Evolutionary conservation across 345 rosid genomes (phyloP), one percentile per base, ranked within the genome.

Genomic region (Lenwebbia sp.): DNA sequence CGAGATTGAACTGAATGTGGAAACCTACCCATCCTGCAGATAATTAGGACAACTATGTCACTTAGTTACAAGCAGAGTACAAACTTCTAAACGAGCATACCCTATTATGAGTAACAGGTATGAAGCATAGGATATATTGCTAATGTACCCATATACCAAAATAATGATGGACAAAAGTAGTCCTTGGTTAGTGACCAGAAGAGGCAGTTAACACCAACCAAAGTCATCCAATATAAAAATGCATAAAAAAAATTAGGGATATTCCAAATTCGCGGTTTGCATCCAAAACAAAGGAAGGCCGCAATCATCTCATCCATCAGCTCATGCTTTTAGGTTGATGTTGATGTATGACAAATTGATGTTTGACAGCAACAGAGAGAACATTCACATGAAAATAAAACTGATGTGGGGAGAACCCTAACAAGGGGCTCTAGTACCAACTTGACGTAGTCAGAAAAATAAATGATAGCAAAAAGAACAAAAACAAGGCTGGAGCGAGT

Each of bases 1-100:
- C 6, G 75, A 1, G 54, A 54, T 57, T 50, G 78, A 62, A 62
- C 74, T 41, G 86, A 84, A 84, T 85, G 56, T 51, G 84, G 44
- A 83, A 83, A 89, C 95, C 78, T 93, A 92, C 96, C 96, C 96
- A 89, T 94, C 95, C 96, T 92, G 96, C 96, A 91, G 51, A 87
- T 86, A 86, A 88, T 57, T 9, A 84, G 50, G 21, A 60, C 37
- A 85, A 85, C 49, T 57, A 65, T 60, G 57, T 83, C 84, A 84
- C 12, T 82, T 53, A 44, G 33, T 33, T 70, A 53, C 49, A 28
- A 58, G 3, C 1, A 30, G 14, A 65, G 41, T n/a, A 82, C n/a
- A 65, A 70, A 70, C 78, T 70, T 70, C 12, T 49, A 52, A 28
- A 84, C 28, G n/a, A 62, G 54, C 10, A 56, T 41, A 40, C 25